These are phyloP conservation scores for Cicer chorassanicum DNA, from an alignment of 306 rosid species.

Conservation along the genomic window DNA sequence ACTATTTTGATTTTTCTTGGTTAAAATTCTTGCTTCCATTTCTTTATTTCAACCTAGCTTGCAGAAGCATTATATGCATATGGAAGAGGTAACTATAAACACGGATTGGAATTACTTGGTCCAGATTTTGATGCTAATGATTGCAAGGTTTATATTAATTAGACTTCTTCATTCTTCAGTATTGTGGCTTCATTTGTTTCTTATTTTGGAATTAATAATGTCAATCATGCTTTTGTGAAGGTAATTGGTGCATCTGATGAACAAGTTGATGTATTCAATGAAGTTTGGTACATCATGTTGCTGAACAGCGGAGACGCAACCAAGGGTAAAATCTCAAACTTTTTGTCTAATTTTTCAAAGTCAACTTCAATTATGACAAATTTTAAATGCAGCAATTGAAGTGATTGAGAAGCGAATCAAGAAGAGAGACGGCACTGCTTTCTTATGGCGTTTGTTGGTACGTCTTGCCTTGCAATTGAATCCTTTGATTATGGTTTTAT, in stretches of 20 bases:
- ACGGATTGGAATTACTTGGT: constrained; percentile 73
- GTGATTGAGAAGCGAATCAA: constrained; percentile 61
- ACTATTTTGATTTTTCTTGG: background rate
- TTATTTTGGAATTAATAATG: background rate
- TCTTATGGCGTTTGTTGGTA: constrained; percentile 82
- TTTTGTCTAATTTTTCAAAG: background rate
- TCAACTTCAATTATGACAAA: constrained; percentile 24
- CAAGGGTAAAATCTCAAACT: constrained; percentile 57
- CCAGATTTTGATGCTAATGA: constrained; percentile 68
- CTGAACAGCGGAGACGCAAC: constrained; percentile 61
- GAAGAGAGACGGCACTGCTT: constrained; percentile 71
- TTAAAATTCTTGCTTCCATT: constrained; percentile 18
- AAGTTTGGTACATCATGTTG: constrained; percentile 77
- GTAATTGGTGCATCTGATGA: constrained; percentile 87
- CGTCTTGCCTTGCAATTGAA: background rate
- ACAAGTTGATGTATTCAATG: constrained; percentile 85
- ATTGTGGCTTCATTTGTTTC: background rate
- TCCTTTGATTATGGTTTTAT: constrained; percentile 8
- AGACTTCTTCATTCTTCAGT: background rate
- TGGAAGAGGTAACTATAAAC: constrained; percentile 65
- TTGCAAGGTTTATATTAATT: constrained; percentile 66
- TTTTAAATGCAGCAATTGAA: constrained; percentile 59
- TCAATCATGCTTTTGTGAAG: constrained; percentile 48
- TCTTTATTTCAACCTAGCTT: constrained; percentile 58
- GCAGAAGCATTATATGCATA: constrained; percentile 84